Base-by-base conservation (phyloP, 139 green algal species). In the Auxenochlorella pyrenoidosa region DNA sequence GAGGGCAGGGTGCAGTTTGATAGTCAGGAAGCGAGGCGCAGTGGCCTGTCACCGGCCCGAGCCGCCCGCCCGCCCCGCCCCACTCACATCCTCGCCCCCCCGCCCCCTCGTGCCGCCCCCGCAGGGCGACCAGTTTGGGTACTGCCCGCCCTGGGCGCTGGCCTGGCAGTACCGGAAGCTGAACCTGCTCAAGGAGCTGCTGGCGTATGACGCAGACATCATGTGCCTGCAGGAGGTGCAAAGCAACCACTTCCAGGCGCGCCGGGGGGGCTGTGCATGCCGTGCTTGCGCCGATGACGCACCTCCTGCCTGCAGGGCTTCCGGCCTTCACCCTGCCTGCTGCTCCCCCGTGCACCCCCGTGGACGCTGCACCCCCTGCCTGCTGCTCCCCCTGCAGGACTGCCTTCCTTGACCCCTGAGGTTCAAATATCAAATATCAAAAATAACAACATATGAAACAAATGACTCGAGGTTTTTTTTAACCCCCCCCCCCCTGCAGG, bases 191-290 rank as follows among this genome's bases (percentile, higher is more conserved):
- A 93, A 92, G 59, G 97, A 99, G 95, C 89, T 99, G 83, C 83
- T 98, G 54, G 86, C 80, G 16, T 97, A 98, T 92, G 88, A 93
- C 44, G 94, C 97, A 43, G 97, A 99, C 92, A 97, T 99, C 86
- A 86, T 99, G 83, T 99, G 97, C 93, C 89, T 99, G 68, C 97
- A 99, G 89, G 93, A 97, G 91, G 97, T 99, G 81, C 97, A 99
- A 91, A 96, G 91, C 83, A 97, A 98, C 75, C 96, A 99, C 93
- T 99, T 95, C 81, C 89, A 95, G 85, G 93, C 95, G 24, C 6
- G 81, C 30, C 47, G 47, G 59, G n/a, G n/a, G n/a, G n/a, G n/a
- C n/a, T n/a, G n/a, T 68, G 59, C 19, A 80, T 30, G 21, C 26
- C 26, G 28, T 32, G n/a, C 34, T 32, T 43, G 8, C 32, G n/a